Evolutionary conservation across 768 basidiomycete species (phyloP), one percentile per base, ranked within the genome.

Genomic region (Leccinum subtestaceum): DNA sequence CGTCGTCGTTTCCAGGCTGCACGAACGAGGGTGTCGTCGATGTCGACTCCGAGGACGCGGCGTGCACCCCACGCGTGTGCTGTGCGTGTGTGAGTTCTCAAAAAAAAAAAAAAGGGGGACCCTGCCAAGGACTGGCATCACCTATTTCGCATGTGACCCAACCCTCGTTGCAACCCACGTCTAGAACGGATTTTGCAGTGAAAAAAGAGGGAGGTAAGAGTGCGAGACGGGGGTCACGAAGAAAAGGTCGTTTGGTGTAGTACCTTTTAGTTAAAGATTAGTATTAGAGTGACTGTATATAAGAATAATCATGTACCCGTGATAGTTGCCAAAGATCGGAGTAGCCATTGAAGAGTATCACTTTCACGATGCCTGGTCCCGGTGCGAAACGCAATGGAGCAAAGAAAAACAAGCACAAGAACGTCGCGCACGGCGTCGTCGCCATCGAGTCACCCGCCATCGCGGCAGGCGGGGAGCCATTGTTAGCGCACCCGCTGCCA

Each of bases 121-220:
- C 31, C 31, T 31, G 11, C 4, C 10, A 31, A 10, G 31, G 10
- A 31, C 23, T 23, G 11, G 51, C 0, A 40, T 40, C 62, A 88
- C 93, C 93, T n/a, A 95, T 84, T 70, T 95, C 91, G 68, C 88
- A 88, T 1, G 90, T 88, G 36, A 95, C 86, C 80, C 82, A 84
- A 8, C 93, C 93, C 67, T 91, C 87, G 70, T 95, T 96, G 69
- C 91, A 92, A 1, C 93, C 93, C 0, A 95, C 74, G 72, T 96
- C 93, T 11, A 96, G 79, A 3, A 95, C 87, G 50, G 77, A 75
- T 58, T 83, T 82, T 72, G 80, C 3, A 0, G 59, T 27, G 64
- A 94, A 86, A 34, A 88, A 74, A 1, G 71, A 63, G 4, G 71
- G 43, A 0, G 86, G 86, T 2, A 96, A 74, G 17, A 87, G 73